Evolutionary conservation across 2,329 filamentous ascomycete genomes (phyloP).

Genomic region (Trichophaea hybrida): DNA sequence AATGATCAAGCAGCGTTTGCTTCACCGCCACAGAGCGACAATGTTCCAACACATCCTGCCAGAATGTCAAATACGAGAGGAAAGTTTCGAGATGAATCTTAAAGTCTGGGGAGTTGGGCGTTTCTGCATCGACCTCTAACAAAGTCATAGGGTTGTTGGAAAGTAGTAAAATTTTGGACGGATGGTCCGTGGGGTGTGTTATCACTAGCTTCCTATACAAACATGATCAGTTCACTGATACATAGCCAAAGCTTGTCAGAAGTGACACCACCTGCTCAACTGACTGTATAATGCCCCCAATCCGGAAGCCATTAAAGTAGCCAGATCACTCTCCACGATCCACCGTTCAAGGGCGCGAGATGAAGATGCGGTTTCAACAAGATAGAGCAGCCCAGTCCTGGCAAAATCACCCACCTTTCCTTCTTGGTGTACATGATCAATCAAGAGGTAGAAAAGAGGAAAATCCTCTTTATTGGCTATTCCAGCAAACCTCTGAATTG

Average conservation of each 20-base stretch:
- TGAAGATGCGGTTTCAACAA: constrained; percentile 81
- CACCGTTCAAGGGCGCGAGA: constrained; percentile 77
- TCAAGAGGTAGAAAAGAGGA: constrained; percentile 83
- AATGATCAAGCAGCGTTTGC: constrained; percentile 85
- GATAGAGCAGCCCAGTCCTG: constrained; percentile 80
- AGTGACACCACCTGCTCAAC: constrained; percentile 40
- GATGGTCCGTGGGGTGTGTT: constrained; percentile 54
- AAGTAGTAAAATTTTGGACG: constrained; percentile 72
- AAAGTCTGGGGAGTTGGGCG: constrained; percentile 59
- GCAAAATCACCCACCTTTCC: constrained; percentile 93
- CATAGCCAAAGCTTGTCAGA: not conserved
- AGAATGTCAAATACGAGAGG: constrained; percentile 85
- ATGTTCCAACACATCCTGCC: constrained; percentile 95
- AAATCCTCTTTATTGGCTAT: constrained; percentile 79
- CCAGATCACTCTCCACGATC: constrained; percentile 93
- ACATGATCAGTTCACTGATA: constrained; percentile 3
- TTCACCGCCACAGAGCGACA: constrained; percentile 86
- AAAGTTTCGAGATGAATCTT: constrained; percentile 85
- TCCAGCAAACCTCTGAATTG: constrained; percentile 59
- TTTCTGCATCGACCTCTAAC: constrained; percentile 40
- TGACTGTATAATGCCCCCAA: constrained; percentile 65
- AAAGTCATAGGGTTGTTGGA: constrained; percentile 67
- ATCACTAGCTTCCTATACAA: constrained; percentile 58
- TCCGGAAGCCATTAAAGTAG: constrained; percentile 92
- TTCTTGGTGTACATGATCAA: constrained; percentile 94